phyloP scores from a whole-genome alignment of 345 rosid species.

The Conringia planisiliqua region DNA sequence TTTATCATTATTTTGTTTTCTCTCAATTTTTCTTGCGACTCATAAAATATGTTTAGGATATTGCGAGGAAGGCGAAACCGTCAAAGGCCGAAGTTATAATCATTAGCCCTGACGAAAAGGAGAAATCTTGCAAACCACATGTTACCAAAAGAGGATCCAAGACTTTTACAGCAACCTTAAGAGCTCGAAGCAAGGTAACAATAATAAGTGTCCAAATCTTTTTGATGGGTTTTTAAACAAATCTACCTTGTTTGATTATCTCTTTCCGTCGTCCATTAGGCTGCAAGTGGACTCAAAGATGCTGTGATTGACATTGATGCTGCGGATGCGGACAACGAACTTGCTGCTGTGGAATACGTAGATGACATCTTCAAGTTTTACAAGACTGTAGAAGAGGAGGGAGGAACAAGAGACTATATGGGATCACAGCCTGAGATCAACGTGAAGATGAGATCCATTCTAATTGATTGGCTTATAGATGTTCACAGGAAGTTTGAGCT shows the following conservation, averaged over 20 bases:
- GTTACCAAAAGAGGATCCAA: slow-evolving; percentile 39
- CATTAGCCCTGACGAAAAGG: slow-evolving; percentile 55
- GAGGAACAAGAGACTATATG: slow-evolving; percentile 14
- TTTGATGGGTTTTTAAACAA: background rate
- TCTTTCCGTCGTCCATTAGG: slow-evolving; percentile 29
- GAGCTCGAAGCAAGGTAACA: slow-evolving; percentile 74
- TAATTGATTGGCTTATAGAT: slow-evolving; percentile 7
- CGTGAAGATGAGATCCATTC: slow-evolving; percentile 20
- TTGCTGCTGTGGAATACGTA: slow-evolving; percentile 36
- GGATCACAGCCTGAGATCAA: slow-evolving; percentile 23
- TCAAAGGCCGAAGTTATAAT: slow-evolving; percentile 41
- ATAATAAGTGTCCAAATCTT: background rate
- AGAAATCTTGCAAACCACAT: slow-evolving; percentile 32
- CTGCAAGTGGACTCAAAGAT: slow-evolving; percentile 45
- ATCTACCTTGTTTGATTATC: background rate
- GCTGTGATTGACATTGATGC: slow-evolving; percentile 42
- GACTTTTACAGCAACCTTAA: slow-evolving; percentile 57
- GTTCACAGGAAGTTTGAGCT: slow-evolving; percentile 26
- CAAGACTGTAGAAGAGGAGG: background rate
- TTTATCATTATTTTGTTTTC: background rate
- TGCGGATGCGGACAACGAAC: slow-evolving; percentile 50
- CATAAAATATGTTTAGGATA: background rate
- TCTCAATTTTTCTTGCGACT: background rate
- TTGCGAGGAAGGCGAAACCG: slow-evolving; percentile 8
- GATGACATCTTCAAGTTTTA: slow-evolving; percentile 18